Evolutionary conservation across 2,329 filamentous ascomycete genomes (phyloP).

Genomic region (Aspergillus jensenii): DNA sequence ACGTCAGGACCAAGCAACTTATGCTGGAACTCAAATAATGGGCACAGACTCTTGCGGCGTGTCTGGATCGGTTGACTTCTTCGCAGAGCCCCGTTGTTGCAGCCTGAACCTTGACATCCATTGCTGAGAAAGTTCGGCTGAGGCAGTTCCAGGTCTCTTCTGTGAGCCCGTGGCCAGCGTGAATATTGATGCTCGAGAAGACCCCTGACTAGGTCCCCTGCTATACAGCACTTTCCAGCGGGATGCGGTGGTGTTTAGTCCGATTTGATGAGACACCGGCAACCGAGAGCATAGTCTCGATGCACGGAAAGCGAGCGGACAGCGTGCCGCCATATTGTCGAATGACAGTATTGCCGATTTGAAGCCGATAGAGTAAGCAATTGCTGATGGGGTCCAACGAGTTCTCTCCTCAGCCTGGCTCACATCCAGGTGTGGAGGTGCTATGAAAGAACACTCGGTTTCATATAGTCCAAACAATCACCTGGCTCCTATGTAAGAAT

Average conservation of each 20-base stretch:
- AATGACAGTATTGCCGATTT: background rate
- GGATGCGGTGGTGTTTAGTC: background rate
- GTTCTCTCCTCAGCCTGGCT: background rate
- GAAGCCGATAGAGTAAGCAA: background rate
- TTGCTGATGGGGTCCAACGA: background rate
- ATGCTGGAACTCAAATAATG: background rate
- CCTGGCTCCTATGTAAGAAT: background rate
- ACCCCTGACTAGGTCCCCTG: background rate
- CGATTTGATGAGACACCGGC: background rate
- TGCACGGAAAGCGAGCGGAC: slow-evolving; percentile 12
- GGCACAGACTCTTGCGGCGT: slow-evolving; percentile 21
- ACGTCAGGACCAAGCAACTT: background rate
- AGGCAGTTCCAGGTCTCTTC: background rate
- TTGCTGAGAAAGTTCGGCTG: background rate
- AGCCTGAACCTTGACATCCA: slow-evolving; percentile 7
- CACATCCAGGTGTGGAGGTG: background rate
- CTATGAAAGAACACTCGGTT: background rate
- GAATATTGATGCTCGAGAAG: slow-evolving; percentile 6
- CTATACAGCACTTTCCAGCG: slow-evolving; percentile 6
- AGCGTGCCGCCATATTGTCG: slow-evolving; percentile 17
- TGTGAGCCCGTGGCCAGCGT: slow-evolving; percentile 4
- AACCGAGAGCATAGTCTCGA: slow-evolving; percentile 10
- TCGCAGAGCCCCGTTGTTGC: slow-evolving; percentile 25
- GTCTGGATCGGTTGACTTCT: slow-evolving; percentile 20
- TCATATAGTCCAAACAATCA: background rate